Conservation (phyloP, 805 yeast genomes). For the Wickerhamiella nectarea region DNA sequence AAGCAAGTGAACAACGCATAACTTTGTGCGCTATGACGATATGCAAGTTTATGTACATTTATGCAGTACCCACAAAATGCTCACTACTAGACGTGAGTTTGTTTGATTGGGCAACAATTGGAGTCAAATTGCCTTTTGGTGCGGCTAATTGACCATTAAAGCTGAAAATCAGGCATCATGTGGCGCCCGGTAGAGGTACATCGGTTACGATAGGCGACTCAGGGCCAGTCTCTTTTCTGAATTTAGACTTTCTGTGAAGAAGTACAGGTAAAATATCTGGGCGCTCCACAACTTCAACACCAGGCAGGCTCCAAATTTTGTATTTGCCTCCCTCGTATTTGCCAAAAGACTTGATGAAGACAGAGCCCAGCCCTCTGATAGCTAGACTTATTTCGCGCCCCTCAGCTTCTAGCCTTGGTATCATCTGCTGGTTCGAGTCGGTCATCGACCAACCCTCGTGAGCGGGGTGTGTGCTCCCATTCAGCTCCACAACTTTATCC, state of each 20-base stretch:
- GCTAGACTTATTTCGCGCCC: slow-evolving; percentile 14
- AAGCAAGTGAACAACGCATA: too few relatives aligned
- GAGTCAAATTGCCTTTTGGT: too few relatives aligned
- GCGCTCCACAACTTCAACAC: slow-evolving; percentile 19
- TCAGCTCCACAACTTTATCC: slow-evolving; percentile 16
- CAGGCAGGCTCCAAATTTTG: slow-evolving; percentile 18
- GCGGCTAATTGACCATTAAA: too few relatives aligned
- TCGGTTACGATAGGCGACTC: too few relatives aligned
- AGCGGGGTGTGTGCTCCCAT: slow-evolving; percentile 11
- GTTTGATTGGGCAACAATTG: too few relatives aligned
- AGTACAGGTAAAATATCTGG: slow-evolving; percentile 17
- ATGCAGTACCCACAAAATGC: too few relatives aligned
- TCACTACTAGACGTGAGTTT: too few relatives aligned
- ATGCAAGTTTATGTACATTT: too few relatives aligned
- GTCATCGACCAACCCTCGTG: slow-evolving; percentile 20
- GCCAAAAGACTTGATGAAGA: slow-evolving; percentile 24
- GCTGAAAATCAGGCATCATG: too few relatives aligned
- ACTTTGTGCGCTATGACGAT: too few relatives aligned
- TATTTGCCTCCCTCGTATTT: slow-evolving; percentile 17
- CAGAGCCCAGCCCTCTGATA: slow-evolving; percentile 24
- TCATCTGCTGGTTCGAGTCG: slow-evolving; percentile 8
- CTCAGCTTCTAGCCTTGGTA: slow-evolving; percentile 16
- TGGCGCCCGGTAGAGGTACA: too few relatives aligned
- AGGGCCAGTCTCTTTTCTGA: too few relatives aligned
- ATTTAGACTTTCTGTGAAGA: not conserved